A percentile compares a stretch with the other conserved stretches of the same genome.
phyloP scores from a whole-genome alignment of 495 filamentous ascomycete genomes.

The Aspergillus nanangensis region DNA sequence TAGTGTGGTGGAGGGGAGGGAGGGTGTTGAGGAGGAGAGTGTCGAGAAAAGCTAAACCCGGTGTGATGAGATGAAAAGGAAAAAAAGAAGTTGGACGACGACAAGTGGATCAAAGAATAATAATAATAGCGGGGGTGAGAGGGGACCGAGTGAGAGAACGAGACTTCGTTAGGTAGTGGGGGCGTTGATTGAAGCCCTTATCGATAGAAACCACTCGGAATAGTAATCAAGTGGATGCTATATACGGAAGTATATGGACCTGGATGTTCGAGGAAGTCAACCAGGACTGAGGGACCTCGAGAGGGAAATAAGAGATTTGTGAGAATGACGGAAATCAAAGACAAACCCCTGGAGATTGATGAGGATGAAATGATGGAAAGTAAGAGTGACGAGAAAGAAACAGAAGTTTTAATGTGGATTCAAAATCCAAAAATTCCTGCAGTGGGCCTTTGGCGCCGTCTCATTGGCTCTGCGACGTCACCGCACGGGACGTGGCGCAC shows the following conservation, averaged over 20 bases:
- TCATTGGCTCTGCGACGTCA: conserved; percentile 35
- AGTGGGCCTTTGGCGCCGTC: conserved; percentile 7
- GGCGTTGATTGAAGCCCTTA: conserved; percentile 32
- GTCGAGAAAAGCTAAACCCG: too few species aligned
- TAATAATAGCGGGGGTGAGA: conserved; percentile 35
- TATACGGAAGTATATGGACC: background rate
- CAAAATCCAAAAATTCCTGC: too few species aligned
- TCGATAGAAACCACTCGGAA: conserved; percentile 32
- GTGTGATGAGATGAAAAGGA: conserved; percentile 9
- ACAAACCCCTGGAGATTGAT: background rate
- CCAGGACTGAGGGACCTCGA: background rate
- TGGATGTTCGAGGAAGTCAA: background rate
- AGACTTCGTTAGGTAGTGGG: conserved; percentile 26
- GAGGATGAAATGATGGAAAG: too few species aligned
- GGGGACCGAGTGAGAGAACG: conserved; percentile 31
- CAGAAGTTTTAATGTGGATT: too few species aligned
- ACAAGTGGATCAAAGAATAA: conserved; percentile 22
- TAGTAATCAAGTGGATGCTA: conserved; percentile 8
- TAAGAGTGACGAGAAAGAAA: too few species aligned
- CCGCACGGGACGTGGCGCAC: conserved; percentile 20
- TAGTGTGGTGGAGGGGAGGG: conserved; percentile 9
- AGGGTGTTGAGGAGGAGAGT: conserved; percentile 7
- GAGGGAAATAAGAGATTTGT: too few species aligned
- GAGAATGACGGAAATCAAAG: too few species aligned
- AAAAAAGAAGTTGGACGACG: conserved; percentile 24